Percentiles rank a stretch among this genome's conserved stretches.
phyloP scores from a whole-genome alignment of 371 early-diverging fungal genomes.

The Edhazardia aedis region DNA sequence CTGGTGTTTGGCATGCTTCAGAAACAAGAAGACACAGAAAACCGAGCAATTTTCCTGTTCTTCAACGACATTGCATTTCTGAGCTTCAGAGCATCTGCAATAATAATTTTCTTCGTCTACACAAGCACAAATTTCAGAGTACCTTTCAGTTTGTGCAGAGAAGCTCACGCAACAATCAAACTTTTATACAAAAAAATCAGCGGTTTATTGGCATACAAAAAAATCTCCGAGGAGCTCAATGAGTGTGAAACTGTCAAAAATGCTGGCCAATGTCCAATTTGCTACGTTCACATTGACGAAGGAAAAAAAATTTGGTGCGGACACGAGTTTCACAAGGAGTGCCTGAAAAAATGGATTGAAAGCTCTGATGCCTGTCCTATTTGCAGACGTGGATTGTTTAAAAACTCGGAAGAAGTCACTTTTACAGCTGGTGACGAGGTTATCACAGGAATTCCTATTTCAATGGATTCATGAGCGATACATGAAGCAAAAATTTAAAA shows the following conservation, averaged over 20 bases:
- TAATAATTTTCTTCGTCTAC: conserved; percentile 25
- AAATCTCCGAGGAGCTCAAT: conserved; percentile 23
- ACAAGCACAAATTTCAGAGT: conserved; percentile 27
- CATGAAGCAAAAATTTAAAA: no score
- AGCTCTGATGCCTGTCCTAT: conserved; percentile 42
- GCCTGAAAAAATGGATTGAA: conserved; percentile 45
- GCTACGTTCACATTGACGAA: conserved; percentile 36
- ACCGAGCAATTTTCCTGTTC: conserved; percentile 8
- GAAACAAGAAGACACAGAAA: not conserved
- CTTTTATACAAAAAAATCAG: conserved; percentile 17
- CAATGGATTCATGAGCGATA: no score
- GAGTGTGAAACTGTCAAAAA: conserved; percentile 15
- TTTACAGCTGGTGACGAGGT: conserved; percentile 11
- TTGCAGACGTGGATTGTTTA: conserved; percentile 21
- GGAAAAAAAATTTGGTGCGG: conserved; percentile 39
- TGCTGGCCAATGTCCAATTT: conserved; percentile 37
- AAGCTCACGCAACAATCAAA: conserved; percentile 16
- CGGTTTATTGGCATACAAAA: conserved; percentile 14
- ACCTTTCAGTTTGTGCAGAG: conserved; percentile 30
- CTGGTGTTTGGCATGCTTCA: not conserved
- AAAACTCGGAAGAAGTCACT: conserved; percentile 1
- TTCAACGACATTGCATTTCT: conserved; percentile 22
- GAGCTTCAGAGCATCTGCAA: not conserved
- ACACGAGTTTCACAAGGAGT: conserved; percentile 39
- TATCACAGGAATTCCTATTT: conserved; percentile 8